Evolutionary conservation across 1,284 basidiomycete species (phyloP).

Genomic region (Melampsora larici-populina): DNA sequence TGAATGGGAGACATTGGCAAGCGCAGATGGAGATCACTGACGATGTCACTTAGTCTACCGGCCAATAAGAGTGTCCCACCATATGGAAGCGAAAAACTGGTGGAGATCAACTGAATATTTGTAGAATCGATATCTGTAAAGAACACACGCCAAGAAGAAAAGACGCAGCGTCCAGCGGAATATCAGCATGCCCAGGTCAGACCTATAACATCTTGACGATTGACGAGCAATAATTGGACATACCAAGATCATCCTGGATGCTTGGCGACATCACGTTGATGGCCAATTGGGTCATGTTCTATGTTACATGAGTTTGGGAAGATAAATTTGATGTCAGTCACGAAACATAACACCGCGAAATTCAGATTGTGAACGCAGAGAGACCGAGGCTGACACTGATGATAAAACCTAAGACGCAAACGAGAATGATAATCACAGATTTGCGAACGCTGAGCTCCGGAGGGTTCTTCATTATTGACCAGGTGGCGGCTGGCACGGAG

Average conservation of each 20-base stretch:
- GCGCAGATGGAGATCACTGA: background rate
- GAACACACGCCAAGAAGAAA: too few species aligned
- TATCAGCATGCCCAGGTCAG: background rate
- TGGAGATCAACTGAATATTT: constrained; percentile 37
- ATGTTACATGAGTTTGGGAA: background rate
- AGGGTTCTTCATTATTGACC: too few species aligned
- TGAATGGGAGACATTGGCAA: too few species aligned
- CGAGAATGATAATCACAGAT: constrained; percentile 12
- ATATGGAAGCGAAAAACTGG: constrained; percentile 24
- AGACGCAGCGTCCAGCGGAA: background rate
- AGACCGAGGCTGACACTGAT: constrained; percentile 17
- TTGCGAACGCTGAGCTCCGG: too few species aligned
- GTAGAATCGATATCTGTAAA: background rate
- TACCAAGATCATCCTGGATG: constrained; percentile 35
- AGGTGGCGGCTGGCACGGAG: too few species aligned
- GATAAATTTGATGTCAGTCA: background rate
- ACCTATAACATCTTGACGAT: too few species aligned
- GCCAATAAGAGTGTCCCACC: constrained; percentile 31
- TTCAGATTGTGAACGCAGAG: background rate
- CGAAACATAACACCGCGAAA: too few species aligned
- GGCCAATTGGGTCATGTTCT: constrained; percentile 28
- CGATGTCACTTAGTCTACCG: constrained; percentile 34
- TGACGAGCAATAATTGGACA: background rate
- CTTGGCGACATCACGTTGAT: constrained; percentile 27
- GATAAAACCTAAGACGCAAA: constrained; percentile 26